phyloP scores from a whole-genome alignment of 495 filamentous ascomycete species.

The Elasticomyces elasticus region DNA sequence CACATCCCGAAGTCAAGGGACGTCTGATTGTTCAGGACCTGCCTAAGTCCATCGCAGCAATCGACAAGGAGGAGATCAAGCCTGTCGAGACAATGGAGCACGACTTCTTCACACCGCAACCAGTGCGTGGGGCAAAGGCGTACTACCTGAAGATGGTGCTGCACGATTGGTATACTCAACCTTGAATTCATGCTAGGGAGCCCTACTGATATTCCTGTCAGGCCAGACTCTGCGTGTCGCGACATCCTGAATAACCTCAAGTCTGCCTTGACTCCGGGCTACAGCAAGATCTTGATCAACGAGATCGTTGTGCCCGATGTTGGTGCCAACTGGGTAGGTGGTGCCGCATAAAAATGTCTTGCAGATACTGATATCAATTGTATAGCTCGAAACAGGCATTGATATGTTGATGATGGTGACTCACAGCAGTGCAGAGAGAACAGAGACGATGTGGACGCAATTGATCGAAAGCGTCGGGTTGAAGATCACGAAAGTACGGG shows the following conservation, averaged over 20 bases:
- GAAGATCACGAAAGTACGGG: constrained; percentile 35
- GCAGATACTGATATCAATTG: too few species aligned
- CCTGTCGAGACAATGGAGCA: constrained; percentile 31
- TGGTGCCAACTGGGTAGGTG: constrained; percentile 34
- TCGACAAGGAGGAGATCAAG: constrained; percentile 20
- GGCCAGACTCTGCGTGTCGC: not conserved
- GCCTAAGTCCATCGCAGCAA: constrained; percentile 29
- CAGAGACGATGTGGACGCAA: constrained; percentile 32
- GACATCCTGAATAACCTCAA: constrained; percentile 13
- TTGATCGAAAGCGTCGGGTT: constrained; percentile 35
- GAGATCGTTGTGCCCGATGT: constrained; percentile 42
- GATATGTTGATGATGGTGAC: constrained; percentile 42
- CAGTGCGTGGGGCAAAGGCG: constrained; percentile 33
- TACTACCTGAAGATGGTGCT: constrained; percentile 29
- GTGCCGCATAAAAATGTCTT: too few species aligned
- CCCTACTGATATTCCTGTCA: too few species aligned
- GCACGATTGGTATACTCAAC: constrained; percentile 26
- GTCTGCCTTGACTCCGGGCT: constrained; percentile 39
- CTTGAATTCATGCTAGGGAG: too few species aligned
- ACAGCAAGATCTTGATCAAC: constrained; percentile 42
- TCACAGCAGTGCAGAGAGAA: constrained; percentile 32
- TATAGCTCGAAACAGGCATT: too few species aligned
- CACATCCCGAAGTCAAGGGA: constrained; percentile 35
- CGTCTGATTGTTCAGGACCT: constrained; percentile 34
- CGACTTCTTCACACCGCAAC: constrained; percentile 46